Base-by-base conservation (phyloP, 805 yeast species). In the Yamadazyma endophytica region DNA sequence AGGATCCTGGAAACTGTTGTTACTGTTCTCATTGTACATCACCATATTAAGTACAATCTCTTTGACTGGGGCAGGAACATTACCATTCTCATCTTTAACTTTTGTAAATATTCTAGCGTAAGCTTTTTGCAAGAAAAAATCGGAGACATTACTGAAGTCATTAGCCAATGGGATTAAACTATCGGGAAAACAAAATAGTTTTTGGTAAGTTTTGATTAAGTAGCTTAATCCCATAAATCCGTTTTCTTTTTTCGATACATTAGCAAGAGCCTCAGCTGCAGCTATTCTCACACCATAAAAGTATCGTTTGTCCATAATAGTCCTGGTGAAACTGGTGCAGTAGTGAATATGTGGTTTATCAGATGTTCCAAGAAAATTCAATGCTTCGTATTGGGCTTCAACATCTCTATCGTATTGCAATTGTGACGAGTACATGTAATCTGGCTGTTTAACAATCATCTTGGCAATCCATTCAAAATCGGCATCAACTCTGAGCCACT, bases 401-500 rank as follows among this genome's bases (percentile, higher is more conserved):
- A 92, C 94, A 50, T 92, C 99, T 40, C 96, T 64, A 57, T 92
- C 99, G 51, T 88, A 95, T 45, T 85, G 92, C 18, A 92, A 61
- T 50, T 92, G 98, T 0, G 97, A 85, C 1, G 87, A 84, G 52
- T 75, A 92, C 97, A 92, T 92, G 50, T 87, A 83, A 47, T 88
- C 97, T 0, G 96, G 95, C 56, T 89, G 96, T 44, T 80, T 85
- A 20, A 92, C 76, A 36, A 77, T 70, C 14, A 86, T 66, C 43
- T 75, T 76, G 38, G 95, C 86, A 29, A 92, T 82, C 99, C 99
- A 92, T 54, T 92, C 98, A 48, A 82, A 84, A 54, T 92, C 99
- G 0, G 97, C 89, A 59, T 92, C 99, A n/a, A 90, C 85, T 46
- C 99, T 70, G 22, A 92, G 70, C 99, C 99, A 92, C 49, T 92